phyloP scores from a whole-genome alignment of 208 protist genomes.

The Acanthamoeba lenticulata region DNA sequence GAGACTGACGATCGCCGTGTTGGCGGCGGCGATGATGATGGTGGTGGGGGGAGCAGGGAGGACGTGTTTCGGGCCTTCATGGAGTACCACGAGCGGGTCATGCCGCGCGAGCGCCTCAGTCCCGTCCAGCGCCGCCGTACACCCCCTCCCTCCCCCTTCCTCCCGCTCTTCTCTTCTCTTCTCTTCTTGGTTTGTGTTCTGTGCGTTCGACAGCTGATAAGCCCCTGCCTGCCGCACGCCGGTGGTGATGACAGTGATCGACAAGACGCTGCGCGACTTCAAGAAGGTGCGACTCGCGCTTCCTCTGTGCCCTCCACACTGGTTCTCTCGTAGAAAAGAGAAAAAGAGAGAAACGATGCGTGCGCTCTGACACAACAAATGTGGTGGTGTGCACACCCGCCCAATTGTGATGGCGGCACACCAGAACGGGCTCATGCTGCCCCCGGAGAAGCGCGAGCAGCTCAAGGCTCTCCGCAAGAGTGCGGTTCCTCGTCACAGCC shows the following conservation, averaged over 20 bases:
- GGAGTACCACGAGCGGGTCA: neutral
- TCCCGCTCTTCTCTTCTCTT: neutral
- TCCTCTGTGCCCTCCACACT: neutral
- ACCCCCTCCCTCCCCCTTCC: neutral
- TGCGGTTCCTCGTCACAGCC: neutral
- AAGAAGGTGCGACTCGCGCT: too few relatives aligned
- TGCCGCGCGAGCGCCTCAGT: neutral
- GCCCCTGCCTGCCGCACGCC: neutral
- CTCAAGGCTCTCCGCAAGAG: conserved; percentile 53
- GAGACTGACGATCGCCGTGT: too few relatives aligned
- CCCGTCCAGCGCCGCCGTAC: neutral
- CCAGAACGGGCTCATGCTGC: conserved; percentile 17
- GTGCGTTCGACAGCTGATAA: neutral
- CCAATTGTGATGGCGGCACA: too few relatives aligned
- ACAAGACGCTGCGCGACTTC: conserved; percentile 22
- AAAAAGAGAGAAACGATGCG: too few relatives aligned
- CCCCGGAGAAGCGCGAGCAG: conserved; percentile 3
- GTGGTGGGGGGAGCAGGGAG: neutral
- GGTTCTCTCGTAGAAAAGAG: neutral
- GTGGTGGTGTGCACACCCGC: too few relatives aligned
- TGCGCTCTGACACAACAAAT: too few relatives aligned
- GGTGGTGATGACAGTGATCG: too few relatives aligned
- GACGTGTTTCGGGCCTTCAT: neutral
- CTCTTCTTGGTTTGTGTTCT: neutral
- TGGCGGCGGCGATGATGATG: neutral